Evolutionary conservation across 108 stramenopile species (phyloP), one percentile per base, ranked within the genome.

Genomic region (Phaeodactylum tricornutum): DNA sequence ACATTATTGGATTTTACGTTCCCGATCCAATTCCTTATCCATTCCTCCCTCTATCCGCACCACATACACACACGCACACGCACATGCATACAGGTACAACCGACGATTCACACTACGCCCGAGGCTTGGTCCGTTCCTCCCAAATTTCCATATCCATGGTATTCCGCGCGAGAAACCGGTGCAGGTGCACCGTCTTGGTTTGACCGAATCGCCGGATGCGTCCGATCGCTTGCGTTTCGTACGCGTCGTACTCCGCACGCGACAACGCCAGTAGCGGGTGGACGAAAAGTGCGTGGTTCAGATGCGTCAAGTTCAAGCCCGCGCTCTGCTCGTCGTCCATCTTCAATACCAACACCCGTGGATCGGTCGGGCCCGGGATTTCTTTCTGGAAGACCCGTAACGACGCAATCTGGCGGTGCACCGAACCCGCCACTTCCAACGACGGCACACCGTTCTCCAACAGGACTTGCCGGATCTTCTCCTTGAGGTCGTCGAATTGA

Each of bases 171-270:
- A 73, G 40, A 47, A 44, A 73, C 1, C 66, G 61, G 25, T 46
- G 53, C 12, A 73, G 24, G 47, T 53, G 20, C 14, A 63, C 66
- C 1, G 57, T 64, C 24, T 67, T 59, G 25, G 37, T 57, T 49
- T 72, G 64, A 4, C 64, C 70, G 16, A 57, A 62, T 1, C 64
- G 53, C 4, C 60, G 47, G 9, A 71, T 52, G 15, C 70, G 52
- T 14, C 70, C 70, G 33, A 71, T 72, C 9, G 64, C 60, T 61
- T 72, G 69, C 8, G 69, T 65, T 29, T 70, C 69, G 31, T 63
- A 70, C 9, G 63, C 57, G 11, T 57, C 41, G 38, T 62, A 68
- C 12, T 38, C 27, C 55, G 47, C 47, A 21, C 57, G 55, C 17
- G 29, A 47, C 1, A 48, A 20, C 11, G 60, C 64, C 21, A 65